A percentile compares a stretch with the other conserved stretches of the same genome.
phyloP scores from a whole-genome alignment of 352 stramenopile species.

The Phytophthora boehmeriae region DNA sequence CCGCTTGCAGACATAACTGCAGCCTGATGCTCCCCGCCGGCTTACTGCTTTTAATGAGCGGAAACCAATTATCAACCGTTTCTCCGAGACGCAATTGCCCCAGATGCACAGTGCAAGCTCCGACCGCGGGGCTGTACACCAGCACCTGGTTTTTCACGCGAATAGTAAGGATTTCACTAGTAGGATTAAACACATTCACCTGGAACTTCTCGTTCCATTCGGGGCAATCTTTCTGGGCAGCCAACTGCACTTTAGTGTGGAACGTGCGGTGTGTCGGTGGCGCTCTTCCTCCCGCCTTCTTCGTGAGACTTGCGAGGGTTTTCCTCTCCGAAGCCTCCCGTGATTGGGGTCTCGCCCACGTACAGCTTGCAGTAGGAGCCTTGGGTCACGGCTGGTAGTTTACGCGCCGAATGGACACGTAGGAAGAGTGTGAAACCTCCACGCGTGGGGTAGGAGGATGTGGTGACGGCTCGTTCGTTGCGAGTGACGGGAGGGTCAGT shows the following conservation, averaged over 20 bases:
- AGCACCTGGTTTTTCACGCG: constrained; percentile 76
- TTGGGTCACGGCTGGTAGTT: constrained; percentile 47
- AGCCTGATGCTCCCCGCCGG: constrained; percentile 52
- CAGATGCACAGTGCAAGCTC: constrained; percentile 60
- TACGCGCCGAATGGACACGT: constrained; percentile 66
- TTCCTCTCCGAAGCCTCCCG: constrained; percentile 41
- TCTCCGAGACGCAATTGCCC: constrained; percentile 50
- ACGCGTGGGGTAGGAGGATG: constrained; percentile 13
- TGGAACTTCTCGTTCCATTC: constrained; percentile 85
- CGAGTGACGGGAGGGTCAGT: constrained; percentile 10
- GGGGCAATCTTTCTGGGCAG: constrained; percentile 35
- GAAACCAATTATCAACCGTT: constrained; percentile 64
- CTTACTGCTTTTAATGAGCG: constrained; percentile 53
- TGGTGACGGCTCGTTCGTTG: constrained; percentile 6
- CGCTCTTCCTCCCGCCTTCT: constrained; percentile 5
- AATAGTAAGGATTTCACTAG: constrained; percentile 64
- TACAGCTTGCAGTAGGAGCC: constrained; percentile 79
- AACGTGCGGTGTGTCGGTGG: constrained; percentile 46
- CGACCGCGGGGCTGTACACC: constrained; percentile 67
- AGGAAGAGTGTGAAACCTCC: constrained; percentile 63
- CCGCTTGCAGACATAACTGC: constrained; percentile 53
- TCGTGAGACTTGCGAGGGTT: constrained; percentile 15
- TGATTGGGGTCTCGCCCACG: constrained; percentile 54
- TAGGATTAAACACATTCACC: constrained; percentile 50
- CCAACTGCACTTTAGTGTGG: constrained; percentile 61